These are phyloP conservation scores for Citeromyces matritensis DNA, from an alignment of 805 yeast species.

Conservation along the genomic window DNA sequence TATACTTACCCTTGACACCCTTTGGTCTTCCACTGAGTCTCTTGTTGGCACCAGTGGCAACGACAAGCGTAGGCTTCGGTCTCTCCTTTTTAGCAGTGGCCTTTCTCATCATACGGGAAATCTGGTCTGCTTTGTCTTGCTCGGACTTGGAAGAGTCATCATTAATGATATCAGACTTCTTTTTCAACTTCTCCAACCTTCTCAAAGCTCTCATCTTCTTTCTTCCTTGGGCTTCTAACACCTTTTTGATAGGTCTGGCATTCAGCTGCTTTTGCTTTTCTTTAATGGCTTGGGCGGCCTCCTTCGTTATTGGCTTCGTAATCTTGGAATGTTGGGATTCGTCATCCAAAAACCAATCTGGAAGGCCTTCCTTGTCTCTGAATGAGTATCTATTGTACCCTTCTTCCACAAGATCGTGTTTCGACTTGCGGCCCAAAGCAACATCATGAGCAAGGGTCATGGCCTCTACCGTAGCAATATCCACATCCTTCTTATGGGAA, in stretches of 20 bases:
- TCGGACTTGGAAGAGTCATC: slow-evolving; percentile 83
- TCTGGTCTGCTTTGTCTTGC: slow-evolving; percentile 89
- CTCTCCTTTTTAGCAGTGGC: slow-evolving; percentile 56
- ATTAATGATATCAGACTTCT: slow-evolving; percentile 82
- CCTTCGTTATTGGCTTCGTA: slow-evolving; percentile 87
- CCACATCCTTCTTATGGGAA: slow-evolving; percentile 50
- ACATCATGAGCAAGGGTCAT: slow-evolving; percentile 97
- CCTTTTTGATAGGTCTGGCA: slow-evolving; percentile 97
- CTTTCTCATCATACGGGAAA: slow-evolving; percentile 71
- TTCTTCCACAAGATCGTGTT: slow-evolving; percentile 78
- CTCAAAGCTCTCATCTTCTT: slow-evolving; percentile 86
- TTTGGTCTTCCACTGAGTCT: slow-evolving; percentile 91
- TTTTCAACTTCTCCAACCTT: slow-evolving; percentile 76
- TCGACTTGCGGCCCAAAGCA: slow-evolving; percentile 77
- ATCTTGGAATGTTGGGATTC: slow-evolving; percentile 79
- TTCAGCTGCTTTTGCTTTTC: slow-evolving; percentile 70
- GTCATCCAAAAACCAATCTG: slow-evolving; percentile 95
- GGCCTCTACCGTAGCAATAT: slow-evolving; percentile 84
- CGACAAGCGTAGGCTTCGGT: slow-evolving; percentile 81
- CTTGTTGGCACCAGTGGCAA: slow-evolving; percentile 72
- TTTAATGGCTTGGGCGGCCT: slow-evolving; percentile 67
- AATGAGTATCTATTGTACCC: slow-evolving; percentile 88
- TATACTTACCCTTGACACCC: slow-evolving; percentile 94
- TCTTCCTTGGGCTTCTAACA: slow-evolving; percentile 94
- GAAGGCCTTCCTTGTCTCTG: slow-evolving; percentile 81